These are phyloP conservation scores for Colletotrichum agaves DNA, from an alignment of 2,329 filamentous ascomycete genomes.

Conservation along the genomic window DNA sequence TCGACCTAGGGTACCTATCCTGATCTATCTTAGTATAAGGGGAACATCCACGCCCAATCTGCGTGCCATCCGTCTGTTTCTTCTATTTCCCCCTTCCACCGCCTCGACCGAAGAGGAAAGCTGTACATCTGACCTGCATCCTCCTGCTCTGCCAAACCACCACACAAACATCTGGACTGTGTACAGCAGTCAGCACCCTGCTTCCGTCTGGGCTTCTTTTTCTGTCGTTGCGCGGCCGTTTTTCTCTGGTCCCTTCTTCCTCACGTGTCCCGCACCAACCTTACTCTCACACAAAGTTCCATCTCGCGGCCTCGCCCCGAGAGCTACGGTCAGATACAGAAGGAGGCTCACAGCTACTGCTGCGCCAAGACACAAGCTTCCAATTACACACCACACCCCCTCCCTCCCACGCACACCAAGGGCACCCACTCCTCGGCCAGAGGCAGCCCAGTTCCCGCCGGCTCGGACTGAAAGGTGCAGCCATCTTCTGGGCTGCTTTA, in stretches of 20 bases:
- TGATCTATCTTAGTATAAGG: slow-evolving; percentile 36
- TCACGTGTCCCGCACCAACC: slow-evolving; percentile 26
- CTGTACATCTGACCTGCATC: slow-evolving; percentile 34
- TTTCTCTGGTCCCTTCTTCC: slow-evolving; percentile 17
- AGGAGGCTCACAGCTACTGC: slow-evolving; percentile 31
- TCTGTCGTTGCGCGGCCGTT: slow-evolving; percentile 1
- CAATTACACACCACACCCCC: slow-evolving; percentile 26
- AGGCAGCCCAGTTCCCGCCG: slow-evolving; percentile 34
- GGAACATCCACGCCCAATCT: slow-evolving; percentile 17
- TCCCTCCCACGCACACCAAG: slow-evolving; percentile 18
- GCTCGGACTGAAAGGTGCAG: slow-evolving; percentile 30
- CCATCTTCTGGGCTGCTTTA: slow-evolving; percentile 30
- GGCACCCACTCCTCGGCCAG: slow-evolving; percentile 30
- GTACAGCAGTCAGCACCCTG: slow-evolving; percentile 1
- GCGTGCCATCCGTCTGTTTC: slow-evolving; percentile 24
- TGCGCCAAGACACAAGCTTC: slow-evolving; percentile 35
- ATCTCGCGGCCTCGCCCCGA: not conserved
- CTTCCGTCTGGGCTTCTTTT: slow-evolving; percentile 13
- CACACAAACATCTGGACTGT: not conserved
- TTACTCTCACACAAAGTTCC: slow-evolving; percentile 9
- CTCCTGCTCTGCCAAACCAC: slow-evolving; percentile 18
- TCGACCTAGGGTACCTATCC: slow-evolving; percentile 24
- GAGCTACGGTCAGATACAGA: slow-evolving; percentile 11
- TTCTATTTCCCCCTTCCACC: slow-evolving; percentile 22
- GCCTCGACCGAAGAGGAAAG: slow-evolving; percentile 30